Conservation (phyloP, 345 rosid genomes). For the Sonneratia alba region DNA sequence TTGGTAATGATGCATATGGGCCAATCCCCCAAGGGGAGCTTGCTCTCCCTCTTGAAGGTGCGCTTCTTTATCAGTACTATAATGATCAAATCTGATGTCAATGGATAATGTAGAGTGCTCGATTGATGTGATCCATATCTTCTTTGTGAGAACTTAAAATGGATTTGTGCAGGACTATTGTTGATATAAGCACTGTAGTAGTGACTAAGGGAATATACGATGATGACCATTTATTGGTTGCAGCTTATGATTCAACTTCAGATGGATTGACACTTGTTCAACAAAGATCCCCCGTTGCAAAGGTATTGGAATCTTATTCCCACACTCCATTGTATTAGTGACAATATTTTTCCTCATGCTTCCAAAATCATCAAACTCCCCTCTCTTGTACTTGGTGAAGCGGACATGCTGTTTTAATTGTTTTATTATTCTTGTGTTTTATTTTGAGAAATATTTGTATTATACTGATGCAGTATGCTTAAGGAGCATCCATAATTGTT, state of each 20-base stretch:
- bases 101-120: not conserved
- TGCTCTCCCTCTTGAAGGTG: slow-evolving; percentile 83
- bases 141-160: not conserved
- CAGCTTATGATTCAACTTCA: slow-evolving; percentile 58
- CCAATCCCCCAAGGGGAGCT: slow-evolving; percentile 65
- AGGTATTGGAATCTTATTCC: slow-evolving; percentile 31
- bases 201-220: not conserved
- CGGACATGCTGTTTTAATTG: not conserved
- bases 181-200: not conserved
- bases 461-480: not conserved
- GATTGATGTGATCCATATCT: not conserved
- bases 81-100: not conserved
- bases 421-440: not conserved
- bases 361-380: not conserved
- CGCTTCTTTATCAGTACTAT: not conserved
- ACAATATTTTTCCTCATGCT: not conserved
- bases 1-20: slow-evolving; percentile 79
- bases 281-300: slow-evolving; percentile 68
- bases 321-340: not conserved
- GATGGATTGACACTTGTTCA: slow-evolving; percentile 44
- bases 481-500: not conserved
- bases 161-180: not conserved
- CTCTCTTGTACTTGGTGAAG: not conserved
- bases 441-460: not conserved
- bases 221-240: slow-evolving; percentile 8